Evolutionary conservation across 805 yeast species (phyloP), one percentile per base, ranked within the genome.

Genomic region (Barnettozyma populi): DNA sequence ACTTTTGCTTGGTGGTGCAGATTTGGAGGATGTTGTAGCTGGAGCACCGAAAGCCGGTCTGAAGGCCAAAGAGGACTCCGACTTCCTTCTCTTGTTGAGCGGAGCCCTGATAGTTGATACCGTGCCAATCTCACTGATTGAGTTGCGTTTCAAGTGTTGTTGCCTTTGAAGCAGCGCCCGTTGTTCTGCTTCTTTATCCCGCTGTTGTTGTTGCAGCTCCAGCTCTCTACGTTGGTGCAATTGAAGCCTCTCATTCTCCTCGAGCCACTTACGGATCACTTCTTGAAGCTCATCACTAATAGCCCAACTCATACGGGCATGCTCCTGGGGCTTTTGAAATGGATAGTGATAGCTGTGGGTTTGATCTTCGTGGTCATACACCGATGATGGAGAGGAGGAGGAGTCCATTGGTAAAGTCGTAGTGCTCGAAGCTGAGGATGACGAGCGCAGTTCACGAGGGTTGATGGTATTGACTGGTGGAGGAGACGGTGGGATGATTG

Each of bases 261-360:
- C 48, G n/a, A 60, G 40, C 63, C 65, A 62, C 11, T 49, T 51
- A 3, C 55, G 54, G 11, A 63, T 59, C 5, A 62, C 64, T 29
- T 52, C 46, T 24, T 61, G 54, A 16, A 60, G 54, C 41, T 63
- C 64, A 19, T 55, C 63, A 47, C 56, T 57, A 56, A 55, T 59
- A 8, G 52, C 45, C 62, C 65, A 60, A 20, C 51, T 49, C 38
- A 39, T 51, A 4, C 46, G 32, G 10, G n/a, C 13, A 5, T 7
- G 32, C 16, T 29, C 13, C 32, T 11, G 32, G 32, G 32, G n/a
- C 32, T 13, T 29, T 8, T 29, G 16, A 29, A 29, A 29, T 14
- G n/a, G 32, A 29, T 4, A 8, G 41, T 37, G 34, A 20, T 41
- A 18, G 36, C 18, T n/a, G 36, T 36, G 14, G 32, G 20, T 14